Evolutionary conservation across 2,329 filamentous ascomycete species (phyloP).

Genomic region (Pseudogymnoascus sp.): DNA sequence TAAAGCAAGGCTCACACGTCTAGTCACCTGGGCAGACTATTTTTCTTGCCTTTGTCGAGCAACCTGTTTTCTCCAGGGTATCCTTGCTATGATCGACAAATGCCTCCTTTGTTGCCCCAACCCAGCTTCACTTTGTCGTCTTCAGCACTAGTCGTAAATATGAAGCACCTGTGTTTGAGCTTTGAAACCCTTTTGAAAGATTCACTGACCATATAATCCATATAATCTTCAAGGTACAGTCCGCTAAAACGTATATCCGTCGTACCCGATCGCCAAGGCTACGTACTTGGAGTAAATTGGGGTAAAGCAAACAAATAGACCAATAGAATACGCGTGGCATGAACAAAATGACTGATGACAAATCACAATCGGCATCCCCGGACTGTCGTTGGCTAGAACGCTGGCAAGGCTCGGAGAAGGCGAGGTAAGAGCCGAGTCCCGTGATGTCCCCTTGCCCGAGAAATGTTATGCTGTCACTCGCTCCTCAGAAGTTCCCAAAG

Average conservation of each 20-base stretch:
- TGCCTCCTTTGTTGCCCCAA: neutral
- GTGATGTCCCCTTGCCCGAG: neutral
- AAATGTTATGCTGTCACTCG: slow-evolving; percentile 5
- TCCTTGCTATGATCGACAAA: neutral
- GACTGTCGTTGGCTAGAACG: neutral
- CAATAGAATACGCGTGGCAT: neutral
- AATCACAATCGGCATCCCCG: neutral
- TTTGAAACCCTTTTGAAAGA: neutral
- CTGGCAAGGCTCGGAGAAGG: neutral
- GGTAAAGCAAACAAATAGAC: neutral
- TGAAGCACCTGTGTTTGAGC: slow-evolving; percentile 7
- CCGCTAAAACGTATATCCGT: slow-evolving; percentile 5
- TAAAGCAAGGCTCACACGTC: slow-evolving; percentile 1
- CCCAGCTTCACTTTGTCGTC: neutral
- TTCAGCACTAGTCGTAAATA: neutral
- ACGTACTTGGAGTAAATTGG: slow-evolving; percentile 9
- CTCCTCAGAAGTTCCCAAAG: neutral
- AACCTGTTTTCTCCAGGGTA: neutral
- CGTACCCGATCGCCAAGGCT: slow-evolving; percentile 5
- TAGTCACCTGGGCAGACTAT: neutral
- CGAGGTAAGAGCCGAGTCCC: slow-evolving; percentile 1
- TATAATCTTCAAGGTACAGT: slow-evolving; percentile 7
- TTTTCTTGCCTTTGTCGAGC: neutral
- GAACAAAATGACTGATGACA: slow-evolving; percentile 5
- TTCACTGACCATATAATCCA: neutral